These are phyloP conservation scores for Cladophialophora yegresii DNA, from an alignment of 2,329 filamentous ascomycete genomes.

Conservation along the genomic window DNA sequence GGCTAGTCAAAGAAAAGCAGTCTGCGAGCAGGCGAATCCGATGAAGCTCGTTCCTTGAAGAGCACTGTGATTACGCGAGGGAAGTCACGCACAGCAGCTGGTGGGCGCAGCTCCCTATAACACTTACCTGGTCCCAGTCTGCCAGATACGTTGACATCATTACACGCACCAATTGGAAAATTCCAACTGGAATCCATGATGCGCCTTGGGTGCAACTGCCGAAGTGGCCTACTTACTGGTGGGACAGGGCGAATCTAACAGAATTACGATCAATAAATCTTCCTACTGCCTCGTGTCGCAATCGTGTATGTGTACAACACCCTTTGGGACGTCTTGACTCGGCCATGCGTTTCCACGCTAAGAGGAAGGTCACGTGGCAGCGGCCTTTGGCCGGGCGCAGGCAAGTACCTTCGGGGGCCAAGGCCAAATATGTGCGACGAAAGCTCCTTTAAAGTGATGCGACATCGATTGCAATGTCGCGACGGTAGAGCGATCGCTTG, in stretches of 20 bases:
- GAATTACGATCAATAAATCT: background rate
- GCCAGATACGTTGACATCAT: background rate
- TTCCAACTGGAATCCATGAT: background rate
- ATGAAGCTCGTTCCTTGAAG: background rate
- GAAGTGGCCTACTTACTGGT: background rate
- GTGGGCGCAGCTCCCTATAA: background rate
- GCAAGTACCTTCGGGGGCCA: background rate
- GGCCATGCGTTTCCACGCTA: background rate
- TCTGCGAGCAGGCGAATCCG: background rate
- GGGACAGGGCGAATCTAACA: background rate
- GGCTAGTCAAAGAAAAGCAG: background rate
- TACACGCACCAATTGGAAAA: slow-evolving; percentile 1
- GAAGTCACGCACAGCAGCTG: background rate
- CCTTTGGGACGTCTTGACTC: background rate
- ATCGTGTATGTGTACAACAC: background rate
- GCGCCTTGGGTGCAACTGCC: background rate
- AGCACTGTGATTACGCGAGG: background rate
- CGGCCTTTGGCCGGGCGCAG: background rate
- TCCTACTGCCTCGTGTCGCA: background rate
- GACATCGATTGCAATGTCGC: background rate
- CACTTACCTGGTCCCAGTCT: background rate
- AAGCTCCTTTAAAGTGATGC: background rate
- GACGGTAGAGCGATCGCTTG: background rate
- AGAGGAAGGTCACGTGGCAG: background rate
- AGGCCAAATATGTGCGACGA: background rate